A percentile compares a stretch with the other conserved stretches of the same genome.
These are phyloP conservation scores for Coniosporium tulheliwenetii DNA, from an alignment of 2,329 filamentous ascomycete species.

Conservation along the genomic window DNA sequence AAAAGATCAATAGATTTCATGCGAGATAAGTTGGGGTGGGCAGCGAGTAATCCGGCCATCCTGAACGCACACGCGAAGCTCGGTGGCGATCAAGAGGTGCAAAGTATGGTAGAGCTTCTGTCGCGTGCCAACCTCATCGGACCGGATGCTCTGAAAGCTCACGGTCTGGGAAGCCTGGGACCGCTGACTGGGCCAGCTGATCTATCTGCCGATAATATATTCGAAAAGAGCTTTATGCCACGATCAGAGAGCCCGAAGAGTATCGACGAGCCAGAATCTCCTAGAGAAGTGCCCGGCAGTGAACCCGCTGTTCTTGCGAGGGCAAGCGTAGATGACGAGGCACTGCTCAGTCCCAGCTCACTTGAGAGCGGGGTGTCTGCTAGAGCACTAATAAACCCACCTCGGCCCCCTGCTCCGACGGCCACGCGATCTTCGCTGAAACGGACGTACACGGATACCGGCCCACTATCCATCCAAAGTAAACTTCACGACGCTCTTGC, in stretches of 20 bases:
- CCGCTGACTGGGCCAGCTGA: slow-evolving; percentile 71
- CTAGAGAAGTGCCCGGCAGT: slow-evolving; percentile 5
- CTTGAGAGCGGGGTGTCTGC: slow-evolving; percentile 30
- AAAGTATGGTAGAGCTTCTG: slow-evolving; percentile 80
- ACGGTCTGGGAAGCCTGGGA: slow-evolving; percentile 35
- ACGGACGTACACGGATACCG: slow-evolving; percentile 75
- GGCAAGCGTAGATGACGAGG: not conserved
- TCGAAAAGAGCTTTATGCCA: slow-evolving; percentile 64
- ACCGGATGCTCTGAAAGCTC: slow-evolving; percentile 42
- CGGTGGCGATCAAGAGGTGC: slow-evolving; percentile 70
- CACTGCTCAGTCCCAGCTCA: slow-evolving; percentile 5
- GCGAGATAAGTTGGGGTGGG: slow-evolving; percentile 79
- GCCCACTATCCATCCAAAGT: slow-evolving; percentile 58
- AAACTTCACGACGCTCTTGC: slow-evolving; percentile 75
- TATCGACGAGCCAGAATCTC: slow-evolving; percentile 7
- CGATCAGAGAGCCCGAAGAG: slow-evolving; percentile 28
- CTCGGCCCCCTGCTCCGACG: slow-evolving; percentile 31
- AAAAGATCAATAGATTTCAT: slow-evolving; percentile 95
- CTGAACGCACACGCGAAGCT: slow-evolving; percentile 71
- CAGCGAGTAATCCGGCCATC: slow-evolving; percentile 57
- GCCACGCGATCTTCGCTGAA: slow-evolving; percentile 37
- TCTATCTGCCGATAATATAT: slow-evolving; percentile 60
- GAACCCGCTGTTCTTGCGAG: not conserved
- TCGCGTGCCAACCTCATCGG: slow-evolving; percentile 67
- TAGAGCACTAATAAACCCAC: too few species aligned